These are phyloP conservation scores for Microcos paniculata DNA, from an alignment of 345 rosid species.

Conservation along the genomic window DNA sequence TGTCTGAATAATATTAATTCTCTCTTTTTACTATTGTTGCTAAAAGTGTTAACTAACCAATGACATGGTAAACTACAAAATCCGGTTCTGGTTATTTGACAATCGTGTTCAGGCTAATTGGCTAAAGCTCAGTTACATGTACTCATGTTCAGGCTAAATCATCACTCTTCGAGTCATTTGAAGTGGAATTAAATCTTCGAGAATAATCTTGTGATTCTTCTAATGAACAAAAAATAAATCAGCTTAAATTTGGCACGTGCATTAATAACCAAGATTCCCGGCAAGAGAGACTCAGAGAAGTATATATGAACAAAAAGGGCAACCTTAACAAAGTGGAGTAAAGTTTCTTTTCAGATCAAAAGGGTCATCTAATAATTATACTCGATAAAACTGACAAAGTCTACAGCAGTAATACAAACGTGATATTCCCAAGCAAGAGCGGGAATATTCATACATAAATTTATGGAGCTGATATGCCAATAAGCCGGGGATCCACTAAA, in stretches of 20 bases:
- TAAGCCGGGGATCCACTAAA: background rate
- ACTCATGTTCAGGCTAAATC: background rate
- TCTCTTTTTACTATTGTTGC: slow-evolving; percentile 20
- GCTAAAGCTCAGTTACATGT: background rate
- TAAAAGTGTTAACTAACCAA: background rate
- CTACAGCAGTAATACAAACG: slow-evolving; percentile 19
- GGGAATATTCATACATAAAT: slow-evolving; percentile 1
- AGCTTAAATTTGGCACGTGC: background rate
- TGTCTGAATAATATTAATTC: slow-evolving; percentile 13
- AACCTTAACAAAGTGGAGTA: background rate
- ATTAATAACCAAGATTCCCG: too few species aligned
- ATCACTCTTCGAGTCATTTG: background rate
- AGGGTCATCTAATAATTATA: slow-evolving; percentile 6
- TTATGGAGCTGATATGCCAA: background rate
- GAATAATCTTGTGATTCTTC: background rate
- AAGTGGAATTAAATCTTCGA: background rate
- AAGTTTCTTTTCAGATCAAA: background rate
- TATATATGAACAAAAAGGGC: background rate
- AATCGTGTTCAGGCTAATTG: background rate
- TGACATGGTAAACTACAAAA: background rate
- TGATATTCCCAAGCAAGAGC: slow-evolving; percentile 18
- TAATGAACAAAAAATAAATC: background rate
- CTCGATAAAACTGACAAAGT: slow-evolving; percentile 4
- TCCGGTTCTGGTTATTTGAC: background rate
- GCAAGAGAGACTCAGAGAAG: background rate